A percentile compares a stretch with the other conserved stretches of the same genome.
phyloP scores from a whole-genome alignment of 441 rosid genomes.

The Cnidoscolus chayamansa region DNA sequence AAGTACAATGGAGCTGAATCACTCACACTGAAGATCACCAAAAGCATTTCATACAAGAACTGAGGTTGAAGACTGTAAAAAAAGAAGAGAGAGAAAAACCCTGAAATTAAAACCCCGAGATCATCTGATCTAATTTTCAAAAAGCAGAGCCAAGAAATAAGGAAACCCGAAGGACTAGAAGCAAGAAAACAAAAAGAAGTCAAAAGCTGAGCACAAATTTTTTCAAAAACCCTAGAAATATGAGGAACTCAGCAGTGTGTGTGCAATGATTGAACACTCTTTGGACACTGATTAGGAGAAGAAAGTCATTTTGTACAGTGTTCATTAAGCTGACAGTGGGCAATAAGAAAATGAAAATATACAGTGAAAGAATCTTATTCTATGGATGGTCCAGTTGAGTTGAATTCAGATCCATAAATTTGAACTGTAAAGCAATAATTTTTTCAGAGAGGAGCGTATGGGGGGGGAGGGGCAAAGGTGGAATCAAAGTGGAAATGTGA shows the following conservation, averaged over 20 bases:
- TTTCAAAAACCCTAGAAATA: constrained; percentile 19
- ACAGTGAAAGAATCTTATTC: not conserved
- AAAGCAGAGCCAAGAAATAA: constrained; percentile 7
- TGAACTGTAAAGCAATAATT: constrained; percentile 15
- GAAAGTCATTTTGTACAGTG: not conserved
- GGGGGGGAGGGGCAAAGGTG: constrained; percentile 35
- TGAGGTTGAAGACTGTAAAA: constrained; percentile 7
- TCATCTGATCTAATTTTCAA: constrained; percentile 1
- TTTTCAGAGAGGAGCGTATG: constrained; percentile 34
- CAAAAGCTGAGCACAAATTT: constrained; percentile 20
- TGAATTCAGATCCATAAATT: constrained; percentile 17
- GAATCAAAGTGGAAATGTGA: constrained; percentile 12
- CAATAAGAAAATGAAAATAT: not conserved
- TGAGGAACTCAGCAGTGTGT: constrained; percentile 14
- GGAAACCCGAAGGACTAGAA: constrained; percentile 5
- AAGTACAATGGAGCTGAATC: constrained; percentile 18
- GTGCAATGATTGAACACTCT: constrained; percentile 41
- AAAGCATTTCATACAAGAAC: not conserved
- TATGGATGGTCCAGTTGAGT: constrained; percentile 26
- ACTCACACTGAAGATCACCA: not conserved
- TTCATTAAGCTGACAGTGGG: constrained; percentile 9
- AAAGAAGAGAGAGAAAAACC: not conserved
- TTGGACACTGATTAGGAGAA: constrained; percentile 29
- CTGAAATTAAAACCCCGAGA: not conserved
- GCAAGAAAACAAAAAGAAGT: constrained; percentile 26